Base-by-base conservation (phyloP, 2,329 filamentous ascomycete species). In the Bipolaris cookei region DNA sequence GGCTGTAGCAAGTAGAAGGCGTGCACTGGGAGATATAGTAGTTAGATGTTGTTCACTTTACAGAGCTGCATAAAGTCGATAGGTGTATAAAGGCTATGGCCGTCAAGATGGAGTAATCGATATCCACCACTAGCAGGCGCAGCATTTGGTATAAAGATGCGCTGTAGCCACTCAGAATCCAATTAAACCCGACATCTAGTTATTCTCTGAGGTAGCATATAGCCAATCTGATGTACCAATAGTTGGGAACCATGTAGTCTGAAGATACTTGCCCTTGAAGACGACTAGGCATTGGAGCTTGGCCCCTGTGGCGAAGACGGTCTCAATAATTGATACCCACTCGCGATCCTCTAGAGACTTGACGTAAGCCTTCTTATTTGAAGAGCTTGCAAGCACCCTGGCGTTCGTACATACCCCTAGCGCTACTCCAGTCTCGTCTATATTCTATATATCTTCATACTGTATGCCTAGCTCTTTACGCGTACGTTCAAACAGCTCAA, bases 271-370 rank as follows among this genome's bases (percentile, higher is more conserved):
- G 21, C 60, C 62, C 47, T 63, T 65, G 44, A 65, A 65, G 20
- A 65, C 59, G 11, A 65, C 51, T 41, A 53, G 35, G 23, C 38
- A n/a, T n/a, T n/a, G n/a, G n/a, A n/a, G n/a, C n/a, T n/a, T n/a
- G n/a, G n/a, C n/a, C n/a, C n/a, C n/a, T 52, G 20, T 47, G 16
- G 63, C 54, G 13, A 25, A 58, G 10, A 65, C 32, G 18, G 30
- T 41, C 59, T 66, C 52, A 23, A 66, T 51, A 42, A 66, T 58
- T 21, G 30, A 63, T 28, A 61, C 65, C 65, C 50, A 68, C 51
- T 65, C 50, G 8, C 50, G 51, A 59, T 65, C 54, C 50, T 66
- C 59, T 62, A 37, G 58, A 48, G 54, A 57, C 52, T 61, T 55
- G 14, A 55, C 41, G 53, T 62, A 59, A 59, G 63, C 56, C 51